Evolutionary conservation across 495 filamentous ascomycete genomes (phyloP).

Genomic region (Aspergillus campestris): DNA sequence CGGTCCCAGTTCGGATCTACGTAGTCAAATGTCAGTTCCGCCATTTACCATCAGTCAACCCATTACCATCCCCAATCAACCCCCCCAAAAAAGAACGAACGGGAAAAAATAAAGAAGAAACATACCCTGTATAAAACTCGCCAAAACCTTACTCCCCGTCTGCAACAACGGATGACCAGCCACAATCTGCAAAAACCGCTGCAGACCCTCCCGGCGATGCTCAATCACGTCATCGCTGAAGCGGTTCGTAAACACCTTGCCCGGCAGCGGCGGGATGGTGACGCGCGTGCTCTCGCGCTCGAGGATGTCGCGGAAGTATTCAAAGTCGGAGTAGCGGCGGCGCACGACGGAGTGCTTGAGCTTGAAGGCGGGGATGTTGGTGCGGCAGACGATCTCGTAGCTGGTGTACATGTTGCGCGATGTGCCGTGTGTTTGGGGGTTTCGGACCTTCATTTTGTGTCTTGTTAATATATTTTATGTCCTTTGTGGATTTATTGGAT

Average conservation of each 20-base stretch:
- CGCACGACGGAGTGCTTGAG: slow-evolving; percentile 78
- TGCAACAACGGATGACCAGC: slow-evolving; percentile 93
- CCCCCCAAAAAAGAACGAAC: slow-evolving; percentile 2
- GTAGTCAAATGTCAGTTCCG: background rate
- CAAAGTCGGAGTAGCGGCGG: slow-evolving; percentile 93
- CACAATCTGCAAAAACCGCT: slow-evolving; percentile 95
- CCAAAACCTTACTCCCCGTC: slow-evolving; percentile 94
- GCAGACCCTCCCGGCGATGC: slow-evolving; percentile 81
- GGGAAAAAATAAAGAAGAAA: slow-evolving; percentile 15
- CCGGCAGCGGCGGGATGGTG: slow-evolving; percentile 90
- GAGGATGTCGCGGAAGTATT: slow-evolving; percentile 96
- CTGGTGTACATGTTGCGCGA: slow-evolving; percentile 96
- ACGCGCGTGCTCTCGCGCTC: slow-evolving; percentile 92
- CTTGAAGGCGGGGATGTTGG: slow-evolving; percentile 99
- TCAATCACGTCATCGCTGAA: slow-evolving; percentile 99
- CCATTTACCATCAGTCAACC: background rate
- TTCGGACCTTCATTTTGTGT: slow-evolving; percentile 53
- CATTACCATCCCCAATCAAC: slow-evolving; percentile 2
- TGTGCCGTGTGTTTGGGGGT: slow-evolving; percentile 90
- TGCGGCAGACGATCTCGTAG: slow-evolving; percentile 94
- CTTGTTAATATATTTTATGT: no score
- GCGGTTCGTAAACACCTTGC: slow-evolving; percentile 96
- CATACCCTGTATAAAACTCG: slow-evolving; percentile 91
- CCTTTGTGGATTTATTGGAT: no score
- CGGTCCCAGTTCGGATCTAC: slow-evolving; percentile 71